These are phyloP conservation scores for Dissophora ornata DNA, from an alignment of 192 early-diverging fungal species.

Conservation along the genomic window DNA sequence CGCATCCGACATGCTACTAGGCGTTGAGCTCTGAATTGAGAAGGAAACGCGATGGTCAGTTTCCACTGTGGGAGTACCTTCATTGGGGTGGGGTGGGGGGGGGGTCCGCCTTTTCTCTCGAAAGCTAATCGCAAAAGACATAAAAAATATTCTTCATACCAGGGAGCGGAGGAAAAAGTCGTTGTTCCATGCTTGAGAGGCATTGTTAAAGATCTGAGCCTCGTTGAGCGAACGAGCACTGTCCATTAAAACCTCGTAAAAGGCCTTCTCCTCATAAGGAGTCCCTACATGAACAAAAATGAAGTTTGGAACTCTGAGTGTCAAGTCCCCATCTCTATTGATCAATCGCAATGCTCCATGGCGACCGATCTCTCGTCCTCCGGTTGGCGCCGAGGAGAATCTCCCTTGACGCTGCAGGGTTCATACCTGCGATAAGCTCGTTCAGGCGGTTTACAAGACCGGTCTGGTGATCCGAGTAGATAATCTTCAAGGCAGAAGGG, in stretches of 20 bases:
- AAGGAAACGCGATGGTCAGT: too few relatives aligned
- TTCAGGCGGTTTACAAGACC: constrained; percentile 52
- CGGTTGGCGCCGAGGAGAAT: too few relatives aligned
- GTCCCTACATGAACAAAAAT: constrained; percentile 21
- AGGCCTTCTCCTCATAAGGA: constrained; percentile 41
- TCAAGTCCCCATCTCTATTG: too few relatives aligned
- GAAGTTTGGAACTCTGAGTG: too few relatives aligned
- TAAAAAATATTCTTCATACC: constrained; percentile 30
- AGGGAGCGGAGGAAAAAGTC: constrained; percentile 59
- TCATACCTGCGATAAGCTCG: constrained; percentile 50
- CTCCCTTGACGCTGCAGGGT: too few relatives aligned
- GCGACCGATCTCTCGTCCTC: too few relatives aligned
- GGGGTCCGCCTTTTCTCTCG: too few relatives aligned
- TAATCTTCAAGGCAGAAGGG: constrained; percentile 35
- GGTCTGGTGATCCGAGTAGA: constrained; percentile 52
- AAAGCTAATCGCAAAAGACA: too few relatives aligned
- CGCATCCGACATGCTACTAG: constrained; percentile 34
- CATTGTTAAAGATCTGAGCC: constrained; percentile 56
- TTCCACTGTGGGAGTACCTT: too few relatives aligned
- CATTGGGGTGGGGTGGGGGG: too few relatives aligned
- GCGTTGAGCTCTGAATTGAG: constrained; percentile 8
- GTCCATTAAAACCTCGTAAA: constrained; percentile 48
- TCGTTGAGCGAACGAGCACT: constrained; percentile 50
- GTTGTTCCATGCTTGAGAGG: constrained; percentile 60
- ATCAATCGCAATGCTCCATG: too few relatives aligned